Conservation (phyloP, 75 land plant species). For the Selaginella tamariscina region DNA sequence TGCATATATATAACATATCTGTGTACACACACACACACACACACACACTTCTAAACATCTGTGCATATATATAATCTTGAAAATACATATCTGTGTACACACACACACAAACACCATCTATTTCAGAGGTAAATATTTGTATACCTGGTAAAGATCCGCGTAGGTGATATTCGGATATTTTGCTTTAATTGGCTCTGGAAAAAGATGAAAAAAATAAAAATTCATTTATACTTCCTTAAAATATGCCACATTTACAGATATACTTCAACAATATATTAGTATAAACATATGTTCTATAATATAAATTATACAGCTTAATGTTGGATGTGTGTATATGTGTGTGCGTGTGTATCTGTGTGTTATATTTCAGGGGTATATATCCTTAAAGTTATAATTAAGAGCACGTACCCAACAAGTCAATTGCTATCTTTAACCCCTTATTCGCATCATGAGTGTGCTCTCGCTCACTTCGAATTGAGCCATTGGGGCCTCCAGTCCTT, state of each 20-base stretch:
- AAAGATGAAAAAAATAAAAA: no score
- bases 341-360: no score
- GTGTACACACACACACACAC: neutral
- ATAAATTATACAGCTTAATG: no score
- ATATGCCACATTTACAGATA: no score
- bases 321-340: no score
- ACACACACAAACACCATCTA: neutral
- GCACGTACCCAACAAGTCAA: constrained; percentile 17
- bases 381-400: neutral
- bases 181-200: constrained; percentile 64
- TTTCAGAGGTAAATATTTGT: neutral
- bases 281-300: no score
- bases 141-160: constrained; percentile 94
- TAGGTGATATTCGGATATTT: constrained; percentile 71
- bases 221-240: neutral
- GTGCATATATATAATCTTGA: neutral
- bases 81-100: neutral
- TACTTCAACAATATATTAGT: no score
- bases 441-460: constrained; percentile 59
- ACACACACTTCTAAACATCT: neutral
- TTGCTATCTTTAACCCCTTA: constrained; percentile 57
- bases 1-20: no score
- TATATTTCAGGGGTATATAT: no score
- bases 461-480: constrained; percentile 67
- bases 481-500: constrained; percentile 81